Evolutionary conservation across 2,329 filamentous ascomycete species (phyloP), one percentile per base, ranked within the genome.

Genomic region (Colletotrichum somersetense): DNA sequence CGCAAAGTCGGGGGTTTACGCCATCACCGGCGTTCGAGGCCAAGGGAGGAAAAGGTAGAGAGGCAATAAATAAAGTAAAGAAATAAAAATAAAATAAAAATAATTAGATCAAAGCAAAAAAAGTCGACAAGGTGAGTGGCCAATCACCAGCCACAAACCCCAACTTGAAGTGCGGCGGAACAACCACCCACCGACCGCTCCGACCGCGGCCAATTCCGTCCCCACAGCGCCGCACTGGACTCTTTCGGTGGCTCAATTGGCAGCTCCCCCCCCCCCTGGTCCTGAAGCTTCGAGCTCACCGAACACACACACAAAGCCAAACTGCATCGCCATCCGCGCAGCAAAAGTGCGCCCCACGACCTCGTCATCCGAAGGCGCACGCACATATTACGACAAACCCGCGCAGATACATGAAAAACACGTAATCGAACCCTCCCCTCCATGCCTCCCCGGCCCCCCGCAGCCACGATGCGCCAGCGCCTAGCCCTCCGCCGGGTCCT

Each of bases 401-500:
- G 8, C 23, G 2, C 16, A 18, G 7, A 18, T 42, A 40, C 8
- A 64, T 64, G 62, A 64, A 16, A n/a, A 35, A 20, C 12, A 14
- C 38, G 0, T 53, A 50, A 12, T 35, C 26, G 38, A 46, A n/a
- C 5, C 0, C 18, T 7, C 18, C 42, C 18, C 4, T 16, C 1
- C 2, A 3, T 30, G 30, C 30, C 30, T 30, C 30, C 26, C 35
- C 23, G 2, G 50, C 62, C 44, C 53, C 42, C 11, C 44, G 44
- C 44, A n/a, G 14, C 66, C 61, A 79, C 50, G 58, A 81, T 87
- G 84, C 83, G 82, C 66, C 79, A 81, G 38, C 82, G 83, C 67
- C 77, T 83, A 38, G 77, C 80, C 59, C 75, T 83, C 68, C 80
- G 81, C 70, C 78, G 79, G 62, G 74, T 81, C 70, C 78, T 79